phyloP scores from a whole-genome alignment of 2,329 filamentous ascomycete genomes.

The Phoma herbarum region DNA sequence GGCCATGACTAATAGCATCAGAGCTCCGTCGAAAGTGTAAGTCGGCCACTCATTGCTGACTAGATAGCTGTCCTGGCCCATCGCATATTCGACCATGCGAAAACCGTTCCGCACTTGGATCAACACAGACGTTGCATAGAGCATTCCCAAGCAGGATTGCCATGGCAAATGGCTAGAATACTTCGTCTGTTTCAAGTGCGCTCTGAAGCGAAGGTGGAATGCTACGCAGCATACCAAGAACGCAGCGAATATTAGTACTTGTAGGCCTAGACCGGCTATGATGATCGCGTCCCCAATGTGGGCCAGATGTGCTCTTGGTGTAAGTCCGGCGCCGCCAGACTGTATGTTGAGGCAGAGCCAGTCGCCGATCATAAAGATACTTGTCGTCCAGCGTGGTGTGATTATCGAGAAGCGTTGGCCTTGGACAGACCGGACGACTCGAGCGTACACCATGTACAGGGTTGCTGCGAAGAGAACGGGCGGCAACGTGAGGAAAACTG shows the following conservation, averaged over 20 bases:
- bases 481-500: not conserved
- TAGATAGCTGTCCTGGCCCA: conserved; percentile 55
- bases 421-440: not conserved
- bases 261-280: not conserved
- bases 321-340: not conserved
- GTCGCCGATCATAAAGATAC: not conserved
- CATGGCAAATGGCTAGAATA: not conserved
- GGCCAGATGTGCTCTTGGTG: not conserved
- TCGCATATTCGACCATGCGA: conserved; percentile 58
- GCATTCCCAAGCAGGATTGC: conserved; percentile 25
- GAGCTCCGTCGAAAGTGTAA: not conserved
- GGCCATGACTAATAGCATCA: not conserved
- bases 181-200: not conserved
- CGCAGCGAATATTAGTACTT: not conserved
- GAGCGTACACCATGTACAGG: not conserved
- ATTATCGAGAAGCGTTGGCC: not conserved
- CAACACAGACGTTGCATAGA: conserved; percentile 56
- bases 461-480: not conserved
- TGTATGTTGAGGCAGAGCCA: not conserved
- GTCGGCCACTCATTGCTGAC: conserved; percentile 49
- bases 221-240: not conserved
- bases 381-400: not conserved
- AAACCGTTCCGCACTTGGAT: conserved; percentile 60
- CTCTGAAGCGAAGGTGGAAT: not conserved
- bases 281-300: not conserved